Evolutionary conservation across 495 filamentous ascomycete species (phyloP), one percentile per base, ranked within the genome.

Genomic region (Penicillium bialowiezense): DNA sequence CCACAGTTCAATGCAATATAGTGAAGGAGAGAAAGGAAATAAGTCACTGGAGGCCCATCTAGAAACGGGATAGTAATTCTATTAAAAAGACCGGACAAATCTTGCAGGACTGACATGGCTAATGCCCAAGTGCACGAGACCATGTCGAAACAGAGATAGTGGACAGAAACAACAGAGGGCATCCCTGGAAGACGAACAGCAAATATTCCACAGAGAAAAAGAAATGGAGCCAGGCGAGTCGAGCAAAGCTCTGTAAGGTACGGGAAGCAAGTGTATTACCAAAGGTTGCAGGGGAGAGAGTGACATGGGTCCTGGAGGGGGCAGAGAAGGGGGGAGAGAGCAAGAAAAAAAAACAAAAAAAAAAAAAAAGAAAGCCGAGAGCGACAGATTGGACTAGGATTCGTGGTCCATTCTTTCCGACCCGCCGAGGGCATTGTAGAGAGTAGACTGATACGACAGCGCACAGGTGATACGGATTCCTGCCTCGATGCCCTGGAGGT

Each of bases 121-220:
- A 56, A 56, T 57, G 54, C 60, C 60, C 58, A 61, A 56, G 52
- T 46, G 58, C 60, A 64, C 60, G 60, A 64, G 60, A 64, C 60
- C 60, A 64, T 61, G 55, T 61, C 41, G 38, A 58, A 51, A 58
- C 37, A 48, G 59, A 44, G 23, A 40, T 40, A 57, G 54, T 51
- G 54, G 51, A 32, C 42, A 55, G 45, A 55, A 45, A 51, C 48
- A 60, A 63, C 39, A 52, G 62, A 60, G 56, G 56, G 36, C 44
- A 63, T 63, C 62, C 60, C 60, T 64, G 62, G 49, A 65, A 48
- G 51, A 44, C 35, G 18, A 54, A 60, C 59, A 58, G 58, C 52
- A 55, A 61, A 64, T 55, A 64, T 64, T 54, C 41, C 54, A 64
- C 58, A 55, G 52, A 54, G 54, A 55, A 50, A 49, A 60, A 62